These are phyloP conservation scores for Albugo candida DNA, from an alignment of 352 stramenopile genomes.

Conservation along the genomic window DNA sequence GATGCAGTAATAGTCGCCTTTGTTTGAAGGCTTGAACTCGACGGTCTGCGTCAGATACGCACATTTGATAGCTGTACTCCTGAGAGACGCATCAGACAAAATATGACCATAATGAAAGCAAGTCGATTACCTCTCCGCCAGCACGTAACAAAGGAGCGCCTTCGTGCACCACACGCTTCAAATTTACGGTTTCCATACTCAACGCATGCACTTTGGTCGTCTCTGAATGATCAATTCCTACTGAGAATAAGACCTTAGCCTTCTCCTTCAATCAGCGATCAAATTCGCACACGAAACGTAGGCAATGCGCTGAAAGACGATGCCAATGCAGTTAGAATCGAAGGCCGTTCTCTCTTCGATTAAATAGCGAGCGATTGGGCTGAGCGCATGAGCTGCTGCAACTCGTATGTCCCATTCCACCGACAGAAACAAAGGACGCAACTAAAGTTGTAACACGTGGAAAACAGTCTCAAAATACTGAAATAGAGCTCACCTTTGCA, in stretches of 20 bases:
- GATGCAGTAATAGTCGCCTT: slow-evolving; percentile 38
- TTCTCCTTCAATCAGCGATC: slow-evolving; percentile 16
- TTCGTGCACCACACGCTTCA: slow-evolving; percentile 29
- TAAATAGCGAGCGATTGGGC: slow-evolving; percentile 28
- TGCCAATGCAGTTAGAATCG: not conserved
- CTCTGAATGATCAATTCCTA: slow-evolving; percentile 19
- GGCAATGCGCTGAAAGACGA: slow-evolving; percentile 9
- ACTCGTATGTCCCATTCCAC: slow-evolving; percentile 53
- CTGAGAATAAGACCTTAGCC: slow-evolving; percentile 1
- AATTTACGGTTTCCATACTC: slow-evolving; percentile 33
- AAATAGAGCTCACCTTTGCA: slow-evolving; percentile 12
- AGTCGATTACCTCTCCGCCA: slow-evolving; percentile 34
- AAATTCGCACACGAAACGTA: not conserved
- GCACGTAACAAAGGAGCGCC: slow-evolving; percentile 48
- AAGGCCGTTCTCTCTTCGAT: slow-evolving; percentile 7
- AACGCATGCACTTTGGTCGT: slow-evolving; percentile 18
- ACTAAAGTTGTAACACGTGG: slow-evolving; percentile 10
- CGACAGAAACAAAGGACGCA: slow-evolving; percentile 28
- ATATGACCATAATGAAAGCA: not conserved
- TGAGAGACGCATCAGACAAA: slow-evolving; percentile 5
- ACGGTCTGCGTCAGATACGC: slow-evolving; percentile 34
- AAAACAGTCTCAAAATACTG: not conserved
- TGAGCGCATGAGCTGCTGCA: slow-evolving; percentile 38
- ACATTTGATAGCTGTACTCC: slow-evolving; percentile 55
- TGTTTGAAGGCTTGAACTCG: slow-evolving; percentile 30